Evolutionary conservation across 306 rosid species (phyloP).

Genomic region (Astragalus membranaceus): DNA sequence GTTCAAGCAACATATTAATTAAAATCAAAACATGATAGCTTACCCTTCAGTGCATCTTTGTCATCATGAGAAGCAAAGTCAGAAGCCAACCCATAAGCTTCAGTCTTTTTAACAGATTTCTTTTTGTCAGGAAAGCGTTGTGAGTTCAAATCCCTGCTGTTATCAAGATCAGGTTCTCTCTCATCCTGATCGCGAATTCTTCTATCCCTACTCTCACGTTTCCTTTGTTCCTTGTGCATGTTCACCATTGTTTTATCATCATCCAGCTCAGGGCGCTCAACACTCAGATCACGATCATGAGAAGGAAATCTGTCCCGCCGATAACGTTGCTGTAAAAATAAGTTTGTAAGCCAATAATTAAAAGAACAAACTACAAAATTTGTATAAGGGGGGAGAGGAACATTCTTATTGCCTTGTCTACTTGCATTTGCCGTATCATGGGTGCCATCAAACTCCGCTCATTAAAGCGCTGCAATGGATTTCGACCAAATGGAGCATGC

Average conservation of each 20-base stretch:
- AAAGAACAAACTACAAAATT: constrained; percentile 9
- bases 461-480: constrained; percentile 52
- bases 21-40: constrained; percentile 26
- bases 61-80: constrained; percentile 62
- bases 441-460: constrained; percentile 68
- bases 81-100: constrained; percentile 51
- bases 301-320: constrained; percentile 65
- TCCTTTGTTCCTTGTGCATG: constrained; percentile 62
- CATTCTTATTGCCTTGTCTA: constrained; percentile 44
- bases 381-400: neutral
- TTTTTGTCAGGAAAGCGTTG: constrained; percentile 62
- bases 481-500: constrained; percentile 42
- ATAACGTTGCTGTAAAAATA: constrained; percentile 47
- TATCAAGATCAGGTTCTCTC: constrained; percentile 66
- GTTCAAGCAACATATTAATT: neutral
- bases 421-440: constrained; percentile 45
- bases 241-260: constrained; percentile 65
- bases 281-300: constrained; percentile 67
- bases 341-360: constrained; percentile 15
- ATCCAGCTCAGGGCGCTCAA: constrained; percentile 65
- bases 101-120: constrained; percentile 63
- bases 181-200: constrained; percentile 70
- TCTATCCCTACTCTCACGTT: constrained; percentile 58
- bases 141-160: constrained; percentile 45
- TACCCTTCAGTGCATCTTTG: constrained; percentile 62